Base-by-base conservation (phyloP, 257 asterid genomes). In the Petunia secreta region DNA sequence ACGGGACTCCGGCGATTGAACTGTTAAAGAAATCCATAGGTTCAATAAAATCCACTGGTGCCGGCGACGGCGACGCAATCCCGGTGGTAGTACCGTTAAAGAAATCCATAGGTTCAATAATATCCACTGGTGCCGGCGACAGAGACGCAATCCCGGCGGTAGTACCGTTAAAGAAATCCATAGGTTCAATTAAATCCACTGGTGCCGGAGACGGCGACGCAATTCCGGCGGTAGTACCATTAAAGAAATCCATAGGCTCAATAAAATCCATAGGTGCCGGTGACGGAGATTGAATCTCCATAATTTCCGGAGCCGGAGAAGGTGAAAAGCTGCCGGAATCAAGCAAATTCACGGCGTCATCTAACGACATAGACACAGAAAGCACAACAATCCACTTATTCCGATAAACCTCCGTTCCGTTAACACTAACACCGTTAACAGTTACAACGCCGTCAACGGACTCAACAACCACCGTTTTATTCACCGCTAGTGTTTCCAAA, bases 361-460 rank as follows among this genome's bases (percentile, higher is more conserved):
- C 94, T n/a, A 91, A 84, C 25, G 97, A 79, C 77, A 64, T 57
- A 77, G 71, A 41, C 57, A 93, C 40, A 34, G 92, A 85, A 25
- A 91, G 40, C 73, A 92, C 91, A 37, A 86, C 91, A 9, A 93
- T 82, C 97, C 98, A 91, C 78, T 87, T 83, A 83, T 89, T 89
- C 8, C 77, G 91, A 77, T 91, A 93, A 78, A 90, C 88, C 88
- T 92, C 96, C 73, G 77, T 75, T 79, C 73, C 83, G 43, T 79
- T 85, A 80, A 87, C 85, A 14, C 74, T 34, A 39, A 90, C 83
- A 63, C 92, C 97, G 82, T 87, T 83, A 11, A 90, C 90, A 5
- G 40, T 80, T 25, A 90, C 86, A 65, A 62, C 83, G 79, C 88
- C 86, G 66, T 80, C 85, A 0, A 79, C 77, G 36, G 89, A 83